Base-by-base conservation (phyloP, 2,329 filamentous ascomycete genomes). In the Neurospora sp. region DNA sequence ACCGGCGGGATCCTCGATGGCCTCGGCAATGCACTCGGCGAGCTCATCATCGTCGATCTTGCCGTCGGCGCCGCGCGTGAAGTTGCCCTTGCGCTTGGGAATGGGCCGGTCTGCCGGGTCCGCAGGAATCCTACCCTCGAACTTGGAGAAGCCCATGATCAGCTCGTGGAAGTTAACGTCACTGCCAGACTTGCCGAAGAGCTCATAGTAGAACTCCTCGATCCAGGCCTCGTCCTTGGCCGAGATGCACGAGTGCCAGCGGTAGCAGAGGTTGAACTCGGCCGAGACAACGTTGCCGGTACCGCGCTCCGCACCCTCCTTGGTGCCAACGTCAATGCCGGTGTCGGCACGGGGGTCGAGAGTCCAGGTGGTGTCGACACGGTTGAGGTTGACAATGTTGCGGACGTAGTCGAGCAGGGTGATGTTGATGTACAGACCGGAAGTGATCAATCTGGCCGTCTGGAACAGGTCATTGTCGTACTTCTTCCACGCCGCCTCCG, bases 251-350 rank as follows among this genome's bases (percentile, higher is more conserved):
- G 92, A 92, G 81, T 96, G 92, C 92, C 92, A 96, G 73, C 92
- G 86, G 79, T 97, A 96, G 74, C 91, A 91, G 10, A 97, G 84
- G 77, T 96, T 96, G 83, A 97, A 97, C 81, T 97, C 93, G 3
- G 91, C 92, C 0, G 92, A 95, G 5, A 95, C 92, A 73, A 91
- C 89, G 76, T 96, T 96, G 67, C 93, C 93, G 0, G 91, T 87
- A 57, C 92, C 93, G 33, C 88, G 85, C 65, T 91, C 88, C 0
- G 90, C 87, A 0, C 87, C 86, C 1, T 85, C 79, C 39, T 84
- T 83, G 8, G 83, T 89, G 73, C 83, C 84, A 0, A 79, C 81
- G 3, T 83, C 79, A 1, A 84, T 84, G 46, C 86, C 88, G 79
- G 89, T 91, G 74, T 91, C 87, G 12, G 87, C 85, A 33, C 92